A percentile compares a stretch with the other conserved stretches of the same genome.
Conservation (phyloP, 306 rosid species). For the Hippophae tibetana region DNA sequence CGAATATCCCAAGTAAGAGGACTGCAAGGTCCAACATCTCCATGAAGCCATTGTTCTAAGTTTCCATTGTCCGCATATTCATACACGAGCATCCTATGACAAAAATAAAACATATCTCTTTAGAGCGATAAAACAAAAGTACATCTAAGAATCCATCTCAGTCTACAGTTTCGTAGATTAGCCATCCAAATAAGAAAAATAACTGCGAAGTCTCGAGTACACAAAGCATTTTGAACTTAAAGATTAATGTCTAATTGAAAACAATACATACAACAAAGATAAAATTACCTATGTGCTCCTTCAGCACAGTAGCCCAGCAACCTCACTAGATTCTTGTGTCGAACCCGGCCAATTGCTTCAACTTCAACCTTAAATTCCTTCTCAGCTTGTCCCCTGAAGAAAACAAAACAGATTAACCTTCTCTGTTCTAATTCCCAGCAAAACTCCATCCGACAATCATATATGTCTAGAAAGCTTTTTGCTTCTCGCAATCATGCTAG, state of each 20-base stretch:
- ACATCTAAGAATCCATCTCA: background rate
- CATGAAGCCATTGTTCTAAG: conserved; percentile 63
- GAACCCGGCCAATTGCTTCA: conserved; percentile 63
- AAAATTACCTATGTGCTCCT: conserved; percentile 47
- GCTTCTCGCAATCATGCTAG: background rate
- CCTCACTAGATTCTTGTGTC: conserved; percentile 63
- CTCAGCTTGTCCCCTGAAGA: conserved; percentile 56
- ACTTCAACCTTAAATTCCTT: conserved; percentile 62
- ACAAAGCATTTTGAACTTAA: too few species aligned
- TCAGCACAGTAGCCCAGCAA: conserved; percentile 59
- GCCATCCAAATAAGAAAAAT: too few species aligned
- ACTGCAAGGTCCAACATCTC: conserved; percentile 43
- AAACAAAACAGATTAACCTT: conserved; percentile 11
- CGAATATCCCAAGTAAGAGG: conserved; percentile 56
- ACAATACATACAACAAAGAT: background rate
- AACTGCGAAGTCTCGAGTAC: too few species aligned
- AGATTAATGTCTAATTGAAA: background rate
- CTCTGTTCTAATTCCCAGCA: background rate
- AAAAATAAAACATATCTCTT: background rate
- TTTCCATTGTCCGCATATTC: conserved; percentile 55
- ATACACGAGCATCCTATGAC: conserved; percentile 49
- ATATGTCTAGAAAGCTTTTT: background rate
- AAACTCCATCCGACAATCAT: conserved; percentile 1
- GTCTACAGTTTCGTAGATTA: background rate
- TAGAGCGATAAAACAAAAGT: too few species aligned